Conservation (phyloP, 2,329 filamentous ascomycete species). For the Gremmenia infestans region DNA sequence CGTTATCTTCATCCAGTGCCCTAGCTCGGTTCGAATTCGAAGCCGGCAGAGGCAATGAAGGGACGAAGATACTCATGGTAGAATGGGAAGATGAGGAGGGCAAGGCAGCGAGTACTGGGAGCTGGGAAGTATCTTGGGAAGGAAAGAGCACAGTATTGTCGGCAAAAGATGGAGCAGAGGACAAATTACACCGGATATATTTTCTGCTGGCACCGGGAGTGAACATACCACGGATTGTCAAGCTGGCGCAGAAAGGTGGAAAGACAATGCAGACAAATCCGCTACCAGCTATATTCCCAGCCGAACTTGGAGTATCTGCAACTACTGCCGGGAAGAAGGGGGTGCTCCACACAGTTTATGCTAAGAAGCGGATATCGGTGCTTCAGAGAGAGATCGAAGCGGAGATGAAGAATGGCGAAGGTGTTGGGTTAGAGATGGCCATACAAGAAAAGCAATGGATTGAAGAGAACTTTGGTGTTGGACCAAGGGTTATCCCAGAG, state of each 20-base stretch:
- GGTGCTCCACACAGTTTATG: constrained; percentile 82
- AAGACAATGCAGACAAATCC: constrained; percentile 63
- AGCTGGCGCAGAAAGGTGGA: constrained; percentile 46
- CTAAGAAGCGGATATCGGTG: constrained; percentile 71
- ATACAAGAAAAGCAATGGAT: constrained; percentile 83
- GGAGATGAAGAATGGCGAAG: constrained; percentile 74
- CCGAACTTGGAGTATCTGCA: constrained; percentile 63
- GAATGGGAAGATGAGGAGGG: constrained; percentile 69
- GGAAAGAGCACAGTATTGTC: constrained; percentile 70
- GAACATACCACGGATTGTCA: constrained; percentile 67
- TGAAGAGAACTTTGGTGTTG: constrained; percentile 61
- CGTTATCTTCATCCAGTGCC: constrained; percentile 51
- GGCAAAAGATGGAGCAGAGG: constrained; percentile 30
- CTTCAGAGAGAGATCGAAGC: constrained; percentile 70
- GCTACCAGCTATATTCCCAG: constrained; percentile 80
- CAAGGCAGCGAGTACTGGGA: constrained; percentile 39
- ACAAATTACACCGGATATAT: constrained; percentile 59
- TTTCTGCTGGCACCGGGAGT: constrained; percentile 73
- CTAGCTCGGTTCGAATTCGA: constrained; percentile 86
- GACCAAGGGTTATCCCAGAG: constrained; percentile 21
- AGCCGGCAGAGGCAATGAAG: constrained; percentile 68
- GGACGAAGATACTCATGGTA: constrained; percentile 89
- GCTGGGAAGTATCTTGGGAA: constrained; percentile 79
- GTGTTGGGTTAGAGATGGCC: constrained; percentile 79
- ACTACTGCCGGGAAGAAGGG: constrained; percentile 68